Percentiles rank a stretch among this genome's conserved stretches.
Conservation (phyloP, 2,329 filamentous ascomycete species). For the Colletotrichum sp. region DNA sequence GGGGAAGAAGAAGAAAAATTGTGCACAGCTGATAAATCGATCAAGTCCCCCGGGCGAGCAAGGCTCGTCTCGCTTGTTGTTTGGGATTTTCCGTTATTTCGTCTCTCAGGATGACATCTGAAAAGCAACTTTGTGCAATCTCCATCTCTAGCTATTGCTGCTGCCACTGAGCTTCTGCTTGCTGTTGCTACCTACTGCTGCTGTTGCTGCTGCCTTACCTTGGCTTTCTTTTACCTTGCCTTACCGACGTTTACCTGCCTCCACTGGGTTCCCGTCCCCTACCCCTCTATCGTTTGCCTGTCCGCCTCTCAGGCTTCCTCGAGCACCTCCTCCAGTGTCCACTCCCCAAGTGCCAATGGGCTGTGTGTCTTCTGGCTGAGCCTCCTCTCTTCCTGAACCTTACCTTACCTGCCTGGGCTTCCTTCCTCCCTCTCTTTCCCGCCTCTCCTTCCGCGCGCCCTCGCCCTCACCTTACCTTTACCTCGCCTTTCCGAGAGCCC, state of each 20-base stretch:
- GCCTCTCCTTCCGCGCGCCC: background rate
- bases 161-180: background rate
- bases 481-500: background rate
- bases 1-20: conserved; percentile 9
- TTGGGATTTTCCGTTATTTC: conserved; percentile 1
- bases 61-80: conserved; percentile 14
- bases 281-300: background rate
- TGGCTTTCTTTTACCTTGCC: background rate
- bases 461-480: background rate
- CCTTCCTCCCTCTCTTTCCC: background rate
- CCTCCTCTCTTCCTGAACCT: background rate
- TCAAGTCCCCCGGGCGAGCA: conserved; percentile 1
- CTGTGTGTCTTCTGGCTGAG: conserved; percentile 16
- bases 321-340: conserved; percentile 1
- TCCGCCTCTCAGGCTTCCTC: conserved; percentile 4
- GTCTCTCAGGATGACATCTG: background rate
- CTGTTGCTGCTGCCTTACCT: background rate
- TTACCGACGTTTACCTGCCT: background rate
- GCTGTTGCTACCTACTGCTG: background rate
- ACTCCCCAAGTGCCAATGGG: conserved; percentile 10
- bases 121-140: conserved; percentile 16
- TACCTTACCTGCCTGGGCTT: background rate
- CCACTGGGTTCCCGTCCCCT: background rate
- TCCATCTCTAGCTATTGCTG: background rate
- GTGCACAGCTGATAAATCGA: conserved; percentile 21